A percentile compares a stretch with the other conserved stretches of the same genome.
Evolutionary conservation across 164 flowering plant genomes (phyloP).

Genomic region (Litsea cubeba): DNA sequence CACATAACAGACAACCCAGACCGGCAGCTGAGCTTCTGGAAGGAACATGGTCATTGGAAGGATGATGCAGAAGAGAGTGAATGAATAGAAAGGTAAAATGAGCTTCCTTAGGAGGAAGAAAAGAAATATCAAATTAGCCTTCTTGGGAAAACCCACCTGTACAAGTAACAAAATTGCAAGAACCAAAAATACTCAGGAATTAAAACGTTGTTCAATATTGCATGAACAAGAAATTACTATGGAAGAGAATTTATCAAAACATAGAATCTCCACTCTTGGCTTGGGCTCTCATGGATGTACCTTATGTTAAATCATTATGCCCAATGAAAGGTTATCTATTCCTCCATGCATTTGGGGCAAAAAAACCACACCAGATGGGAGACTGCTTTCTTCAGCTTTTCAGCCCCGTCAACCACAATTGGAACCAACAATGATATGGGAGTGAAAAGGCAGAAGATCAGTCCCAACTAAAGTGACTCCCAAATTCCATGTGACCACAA

Average conservation of each 20-base stretch:
- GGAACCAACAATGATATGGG: not conserved
- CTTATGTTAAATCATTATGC: not conserved
- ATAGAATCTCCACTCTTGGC: not conserved
- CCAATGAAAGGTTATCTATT: not conserved
- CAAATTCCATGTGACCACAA: not conserved
- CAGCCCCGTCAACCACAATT: not conserved
- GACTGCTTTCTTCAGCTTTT: not conserved
- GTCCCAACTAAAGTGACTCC: not conserved
- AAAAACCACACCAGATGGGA: not conserved
- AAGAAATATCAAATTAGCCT: conserved; percentile 76
- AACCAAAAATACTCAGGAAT: not conserved
- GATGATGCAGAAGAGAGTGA: conserved; percentile 95
- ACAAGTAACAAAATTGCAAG: conserved; percentile 2
- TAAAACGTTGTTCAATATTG: not conserved
- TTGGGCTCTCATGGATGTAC: not conserved
- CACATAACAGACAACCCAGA: conserved; percentile 93
- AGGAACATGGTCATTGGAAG: conserved; percentile 92
- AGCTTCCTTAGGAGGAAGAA: conserved; percentile 92
- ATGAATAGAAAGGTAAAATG: conserved; percentile 88
- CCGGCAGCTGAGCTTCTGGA: conserved; percentile 89
- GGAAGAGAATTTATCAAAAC: not conserved
- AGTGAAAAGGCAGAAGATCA: not conserved
- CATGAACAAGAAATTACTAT: too few species aligned
- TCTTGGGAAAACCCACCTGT: conserved; percentile 72
- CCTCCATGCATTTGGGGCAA: not conserved